A percentile compares a stretch with the other conserved stretches of the same genome.
These are phyloP conservation scores for Ophiosphaerella korrae DNA, from an alignment of 2,329 filamentous ascomycete genomes.

Conservation along the genomic window DNA sequence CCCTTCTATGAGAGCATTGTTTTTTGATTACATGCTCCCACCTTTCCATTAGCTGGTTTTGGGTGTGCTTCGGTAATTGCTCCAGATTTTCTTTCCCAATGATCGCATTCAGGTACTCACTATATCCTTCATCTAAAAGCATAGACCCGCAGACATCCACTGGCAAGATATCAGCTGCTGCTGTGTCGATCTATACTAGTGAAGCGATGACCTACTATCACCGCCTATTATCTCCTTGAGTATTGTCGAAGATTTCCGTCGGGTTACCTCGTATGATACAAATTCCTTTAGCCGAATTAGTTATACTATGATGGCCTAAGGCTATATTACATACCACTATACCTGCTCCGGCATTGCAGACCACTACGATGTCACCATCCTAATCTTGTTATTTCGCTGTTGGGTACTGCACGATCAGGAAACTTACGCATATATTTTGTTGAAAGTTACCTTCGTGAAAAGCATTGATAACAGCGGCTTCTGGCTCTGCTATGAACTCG, in stretches of 20 bases:
- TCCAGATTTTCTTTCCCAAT: background rate
- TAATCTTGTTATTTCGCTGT: background rate
- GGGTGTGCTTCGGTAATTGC: background rate
- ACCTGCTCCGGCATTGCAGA: slow-evolving; percentile 9
- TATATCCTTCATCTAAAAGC: background rate
- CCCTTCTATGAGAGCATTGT: background rate
- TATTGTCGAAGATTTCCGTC: background rate
- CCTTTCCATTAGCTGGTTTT: background rate
- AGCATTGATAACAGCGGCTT: slow-evolving; percentile 3
- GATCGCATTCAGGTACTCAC: background rate
- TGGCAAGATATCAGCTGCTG: background rate
- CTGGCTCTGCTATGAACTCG: slow-evolving; percentile 7
- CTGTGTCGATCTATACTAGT: too few species aligned
- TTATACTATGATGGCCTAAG: background rate
- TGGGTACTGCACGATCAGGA: background rate
- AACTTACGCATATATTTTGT: background rate
- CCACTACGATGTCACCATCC: slow-evolving; percentile 4
- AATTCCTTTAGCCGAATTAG: slow-evolving; percentile 1
- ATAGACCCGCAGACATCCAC: background rate
- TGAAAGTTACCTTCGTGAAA: slow-evolving; percentile 4
- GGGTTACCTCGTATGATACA: slow-evolving; percentile 6
- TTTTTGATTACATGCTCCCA: background rate
- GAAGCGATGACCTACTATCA: background rate
- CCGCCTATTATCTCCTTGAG: background rate
- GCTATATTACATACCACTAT: slow-evolving; percentile 4